Evolutionary conservation across 495 filamentous ascomycete species (phyloP).

Genomic region (Tuber borchii): DNA sequence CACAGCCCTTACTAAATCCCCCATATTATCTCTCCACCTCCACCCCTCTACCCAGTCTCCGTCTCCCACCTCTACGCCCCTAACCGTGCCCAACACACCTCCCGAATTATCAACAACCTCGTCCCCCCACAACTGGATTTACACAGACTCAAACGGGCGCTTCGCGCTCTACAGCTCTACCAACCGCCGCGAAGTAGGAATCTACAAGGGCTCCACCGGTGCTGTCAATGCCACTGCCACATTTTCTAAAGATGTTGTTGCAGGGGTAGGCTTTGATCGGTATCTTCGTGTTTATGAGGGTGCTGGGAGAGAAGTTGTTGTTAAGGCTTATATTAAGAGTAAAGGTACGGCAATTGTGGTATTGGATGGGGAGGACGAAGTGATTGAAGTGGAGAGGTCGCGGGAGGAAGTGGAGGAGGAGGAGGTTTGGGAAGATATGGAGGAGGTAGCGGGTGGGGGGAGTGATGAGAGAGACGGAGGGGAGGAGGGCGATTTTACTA

Average conservation of each 20-base stretch:
- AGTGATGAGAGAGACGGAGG: slow-evolving; percentile 8
- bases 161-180: slow-evolving; percentile 27
- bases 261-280: slow-evolving; percentile 37
- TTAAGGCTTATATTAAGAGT: slow-evolving; percentile 31
- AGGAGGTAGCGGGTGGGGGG: slow-evolving; percentile 23
- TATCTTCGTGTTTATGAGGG: slow-evolving; percentile 38
- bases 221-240: slow-evolving; percentile 23
- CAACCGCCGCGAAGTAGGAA: slow-evolving; percentile 25
- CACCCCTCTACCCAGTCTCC: slow-evolving; percentile 23
- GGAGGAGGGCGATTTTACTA: slow-evolving; percentile 19
- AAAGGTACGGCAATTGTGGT: slow-evolving; percentile 30
- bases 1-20: slow-evolving; percentile 24
- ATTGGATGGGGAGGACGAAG: slow-evolving; percentile 27
- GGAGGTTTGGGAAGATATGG: slow-evolving; percentile 40
- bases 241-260: slow-evolving; percentile 19
- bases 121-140: slow-evolving; percentile 25
- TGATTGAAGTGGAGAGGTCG: slow-evolving; percentile 20
- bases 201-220: slow-evolving; percentile 35
- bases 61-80: slow-evolving; percentile 6
- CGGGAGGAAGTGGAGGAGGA: slow-evolving; percentile 18
- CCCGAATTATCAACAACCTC: slow-evolving; percentile 24
- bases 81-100: slow-evolving; percentile 24
- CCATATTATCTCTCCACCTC: slow-evolving; percentile 24
- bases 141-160: slow-evolving; percentile 26
- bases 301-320: slow-evolving; percentile 17